Evolutionary conservation across 1,139 yeast genomes (phyloP), one percentile per base, ranked within the genome.

Genomic region (Spencermartinsiella ligniputridi): DNA sequence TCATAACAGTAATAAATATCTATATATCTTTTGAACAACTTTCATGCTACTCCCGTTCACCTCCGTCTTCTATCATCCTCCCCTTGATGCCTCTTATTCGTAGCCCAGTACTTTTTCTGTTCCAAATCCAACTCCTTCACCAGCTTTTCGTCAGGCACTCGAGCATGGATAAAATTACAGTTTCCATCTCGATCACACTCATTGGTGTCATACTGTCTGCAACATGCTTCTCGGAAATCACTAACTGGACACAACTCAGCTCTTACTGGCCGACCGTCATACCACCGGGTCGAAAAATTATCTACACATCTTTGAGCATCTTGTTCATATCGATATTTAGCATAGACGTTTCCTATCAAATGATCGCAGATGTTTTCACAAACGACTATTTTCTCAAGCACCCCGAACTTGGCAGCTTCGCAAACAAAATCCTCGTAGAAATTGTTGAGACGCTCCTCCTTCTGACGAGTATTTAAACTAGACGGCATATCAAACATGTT

Each of bases 91-190:
- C 15, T 6, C n/a, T 27, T 27, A n/a, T 27, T 27, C n/a, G 32
- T 11, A 11, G 32, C 8, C 32, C 32, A 27, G 39, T 56, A 63
- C 49, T 62, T 61, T 50, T 54, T 55, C 56, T 69, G 74, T 2
- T 71, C 58, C 16, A 57, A 46, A 37, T 60, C 63, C 45, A 84
- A 60, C 16, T 66, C 67, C 17, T 60, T 61, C 39, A 69, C 64
- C 27, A 83, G 58, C 16, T 60, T 67, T 12, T 61, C 58, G 1
- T 76, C 64, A 0, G 95, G 90, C 33, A 74, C 67, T 52, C 82
- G 72, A 1, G 83, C 74, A 63, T 90, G 97, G 76, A 89, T 84
- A 63, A 86, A 88, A 64, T 90, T 90, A 64, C 97, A 90, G 56
- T 76, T 75, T 25, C 83, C 88, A 1, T 89, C 92, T 60, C 97